Percentiles rank a stretch among this genome's conserved stretches.
These are phyloP conservation scores for Boletus speciosus DNA, from an alignment of 768 basidiomycete species.

Conservation along the genomic window DNA sequence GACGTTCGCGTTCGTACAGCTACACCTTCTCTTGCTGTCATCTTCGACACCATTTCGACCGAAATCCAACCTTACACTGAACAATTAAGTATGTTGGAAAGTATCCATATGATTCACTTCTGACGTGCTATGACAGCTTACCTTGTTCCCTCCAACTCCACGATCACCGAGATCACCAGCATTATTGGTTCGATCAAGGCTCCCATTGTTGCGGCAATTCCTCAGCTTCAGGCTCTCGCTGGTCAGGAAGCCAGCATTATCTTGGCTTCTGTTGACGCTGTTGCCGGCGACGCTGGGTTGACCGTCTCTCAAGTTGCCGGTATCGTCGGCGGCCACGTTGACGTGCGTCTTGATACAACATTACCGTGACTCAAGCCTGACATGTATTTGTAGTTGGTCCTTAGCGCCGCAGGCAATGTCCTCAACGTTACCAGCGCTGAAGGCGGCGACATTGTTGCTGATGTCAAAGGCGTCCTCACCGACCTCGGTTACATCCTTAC, in stretches of 20 bases:
- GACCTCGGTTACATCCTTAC: constrained; percentile 21
- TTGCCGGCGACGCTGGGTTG: constrained; percentile 16
- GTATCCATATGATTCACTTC: not conserved
- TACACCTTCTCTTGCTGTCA: constrained; percentile 21
- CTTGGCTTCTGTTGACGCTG: constrained; percentile 17
- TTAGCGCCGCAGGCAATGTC: constrained; percentile 25
- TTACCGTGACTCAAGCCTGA: not conserved
- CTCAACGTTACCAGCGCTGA: constrained; percentile 13
- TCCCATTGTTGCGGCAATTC: constrained; percentile 20
- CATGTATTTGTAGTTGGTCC: constrained; percentile 18
- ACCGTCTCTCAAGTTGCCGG: constrained; percentile 25
- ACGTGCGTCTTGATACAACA: constrained; percentile 11
- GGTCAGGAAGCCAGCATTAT: constrained; percentile 22
- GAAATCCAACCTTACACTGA: constrained; percentile 15
- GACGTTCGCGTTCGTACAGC: not conserved
- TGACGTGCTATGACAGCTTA: constrained; percentile 19
- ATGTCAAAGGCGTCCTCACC: not conserved
- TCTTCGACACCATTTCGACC: constrained; percentile 21
- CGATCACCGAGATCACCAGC: constrained; percentile 16
- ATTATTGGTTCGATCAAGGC: constrained; percentile 24
- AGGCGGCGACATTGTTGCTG: not conserved
- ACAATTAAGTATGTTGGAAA: constrained; percentile 27
- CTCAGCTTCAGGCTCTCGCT: constrained; percentile 25
- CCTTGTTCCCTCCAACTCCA: constrained; percentile 23
- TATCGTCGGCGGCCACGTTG: constrained; percentile 22